Conservation (phyloP, 345 rosid genomes). For the Conringia planisiliqua region DNA sequence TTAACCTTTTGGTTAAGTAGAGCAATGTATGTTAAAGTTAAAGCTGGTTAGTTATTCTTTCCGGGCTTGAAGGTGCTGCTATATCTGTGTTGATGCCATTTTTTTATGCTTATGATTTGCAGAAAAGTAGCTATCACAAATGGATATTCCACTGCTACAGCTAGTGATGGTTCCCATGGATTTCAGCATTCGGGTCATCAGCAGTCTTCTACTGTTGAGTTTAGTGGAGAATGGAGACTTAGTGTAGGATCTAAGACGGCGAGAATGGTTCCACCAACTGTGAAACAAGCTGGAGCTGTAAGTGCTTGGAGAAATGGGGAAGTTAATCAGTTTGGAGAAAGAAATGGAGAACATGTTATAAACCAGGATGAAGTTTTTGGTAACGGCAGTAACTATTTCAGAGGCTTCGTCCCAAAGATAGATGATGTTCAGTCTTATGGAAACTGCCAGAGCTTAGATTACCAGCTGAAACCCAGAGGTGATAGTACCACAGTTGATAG, state of each 20-base stretch:
- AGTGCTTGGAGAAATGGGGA: constrained; percentile 35
- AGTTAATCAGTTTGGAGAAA: constrained; percentile 5
- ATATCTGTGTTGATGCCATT: neutral
- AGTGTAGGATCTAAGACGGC: constrained; percentile 31
- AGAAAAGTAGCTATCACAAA: constrained; percentile 35
- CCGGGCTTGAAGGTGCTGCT: neutral
- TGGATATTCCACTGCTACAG: constrained; percentile 25
- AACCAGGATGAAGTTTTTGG: constrained; percentile 15
- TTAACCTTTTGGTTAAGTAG: neutral
- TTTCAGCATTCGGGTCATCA: constrained; percentile 24
- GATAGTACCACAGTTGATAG: constrained; percentile 3
- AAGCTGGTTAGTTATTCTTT: neutral
- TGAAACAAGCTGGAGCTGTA: constrained; percentile 1
- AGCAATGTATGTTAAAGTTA: neutral
- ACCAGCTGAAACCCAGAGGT: constrained; percentile 4
- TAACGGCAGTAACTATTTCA: too few relatives aligned
- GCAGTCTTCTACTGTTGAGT: constrained; percentile 13
- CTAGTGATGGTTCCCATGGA: neutral
- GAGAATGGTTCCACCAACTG: constrained; percentile 37
- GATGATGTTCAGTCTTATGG: neutral
- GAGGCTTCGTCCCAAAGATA: too few relatives aligned
- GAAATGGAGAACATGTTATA: constrained; percentile 15
- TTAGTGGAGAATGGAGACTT: constrained; percentile 31
- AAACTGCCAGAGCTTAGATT: constrained; percentile 7
- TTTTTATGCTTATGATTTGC: constrained; percentile 18